phyloP scores from a whole-genome alignment of 176 grass and related monocot genomes.

The Aechmea fasciata region DNA sequence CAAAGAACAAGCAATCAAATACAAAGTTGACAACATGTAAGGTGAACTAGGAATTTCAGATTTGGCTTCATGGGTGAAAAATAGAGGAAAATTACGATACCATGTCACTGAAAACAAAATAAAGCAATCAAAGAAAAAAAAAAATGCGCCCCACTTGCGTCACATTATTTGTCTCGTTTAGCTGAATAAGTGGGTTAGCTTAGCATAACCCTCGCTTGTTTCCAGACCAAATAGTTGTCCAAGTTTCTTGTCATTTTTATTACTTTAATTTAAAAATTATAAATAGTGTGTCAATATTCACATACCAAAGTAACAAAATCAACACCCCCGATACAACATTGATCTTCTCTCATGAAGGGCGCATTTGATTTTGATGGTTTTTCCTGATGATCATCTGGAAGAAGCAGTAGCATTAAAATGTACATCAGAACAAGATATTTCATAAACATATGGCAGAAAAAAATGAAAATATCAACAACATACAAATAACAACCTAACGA shows the following conservation, averaged over 20 bases:
- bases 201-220: no score
- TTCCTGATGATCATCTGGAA: constrained; percentile 39
- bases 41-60: background rate
- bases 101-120: no score
- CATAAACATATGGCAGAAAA: background rate
- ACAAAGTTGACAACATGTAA: background rate
- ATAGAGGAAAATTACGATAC: no score
- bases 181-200: no score
- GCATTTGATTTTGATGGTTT: constrained; percentile 16
- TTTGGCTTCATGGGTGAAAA: no score
- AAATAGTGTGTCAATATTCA: background rate
- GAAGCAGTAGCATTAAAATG: background rate
- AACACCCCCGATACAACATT: constrained; percentile 60
- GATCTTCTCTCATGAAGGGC: constrained; percentile 28
- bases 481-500: constrained; percentile 23
- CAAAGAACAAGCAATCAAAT: background rate
- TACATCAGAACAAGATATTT: background rate
- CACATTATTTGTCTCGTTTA: no score
- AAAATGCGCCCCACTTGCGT: no score
- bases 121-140: no score
- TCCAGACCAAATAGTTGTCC: no score
- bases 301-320: constrained; percentile 84
- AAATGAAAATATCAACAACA: background rate
- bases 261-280: background rate
- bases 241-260: no score